Evolutionary conservation across 495 filamentous ascomycete species (phyloP), one percentile per base, ranked within the genome.

Genomic region (Copromyces sp.): DNA sequence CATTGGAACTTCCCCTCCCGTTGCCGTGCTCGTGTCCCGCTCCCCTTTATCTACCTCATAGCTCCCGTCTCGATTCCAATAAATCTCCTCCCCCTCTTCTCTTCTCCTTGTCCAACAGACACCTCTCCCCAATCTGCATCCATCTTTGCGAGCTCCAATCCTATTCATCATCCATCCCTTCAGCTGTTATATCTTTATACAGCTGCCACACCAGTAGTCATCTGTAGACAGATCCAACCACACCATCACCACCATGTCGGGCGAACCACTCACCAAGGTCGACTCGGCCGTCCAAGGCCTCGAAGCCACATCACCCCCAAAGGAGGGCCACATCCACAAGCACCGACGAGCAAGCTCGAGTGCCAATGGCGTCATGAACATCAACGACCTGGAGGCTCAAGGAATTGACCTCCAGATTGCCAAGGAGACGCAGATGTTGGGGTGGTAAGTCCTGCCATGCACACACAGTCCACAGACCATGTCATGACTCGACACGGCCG

Each of bases 211-310:
- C 29, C 40, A 47, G 16, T 44, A 61, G 38, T 68, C 37, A 69
- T 35, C 38, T 45, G n/a, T 45, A 74, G 65, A 20, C 29, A 53
- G 70, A 69, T 69, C 24, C 72, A 69, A 71, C 39, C 72, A 72
- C 37, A 39, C 69, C 17, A 71, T 61, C 70, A 41, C 75, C 82
- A 87, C 70, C 84, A 91, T 92, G 89, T 86, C 89, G 77, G 53
- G 53, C 53, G 88, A 87, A 80, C 88, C 88, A 75, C 88, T 94
- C 78, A 88, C 87, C 82, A 95, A 94, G 84, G 90, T 95, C 84
- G 93, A 96, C 82, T 94, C 93, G 45, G 92, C 91, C 87, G 87
- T 94, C 77, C 90, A 91, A 78, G 93, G 92, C 80, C 83, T 93
- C 78, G 88, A 65, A 35, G 53, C 90, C 68, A 87, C 88, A 75